Evolutionary conservation across 1,139 yeast species (phyloP).

Genomic region (Kluyveromyces sp.): DNA sequence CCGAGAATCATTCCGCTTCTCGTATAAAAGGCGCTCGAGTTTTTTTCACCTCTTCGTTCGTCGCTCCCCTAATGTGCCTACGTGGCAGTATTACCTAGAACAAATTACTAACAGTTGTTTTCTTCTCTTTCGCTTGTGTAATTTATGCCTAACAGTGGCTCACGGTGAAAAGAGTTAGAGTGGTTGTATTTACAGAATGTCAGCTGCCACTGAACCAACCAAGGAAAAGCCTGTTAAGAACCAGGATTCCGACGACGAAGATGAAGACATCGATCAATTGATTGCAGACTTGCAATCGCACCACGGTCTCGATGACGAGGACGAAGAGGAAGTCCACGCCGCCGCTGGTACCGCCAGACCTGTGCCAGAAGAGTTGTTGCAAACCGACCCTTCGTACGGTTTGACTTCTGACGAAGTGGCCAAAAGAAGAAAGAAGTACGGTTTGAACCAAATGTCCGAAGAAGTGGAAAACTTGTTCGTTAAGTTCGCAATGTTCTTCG

Average conservation of each 20-base stretch:
- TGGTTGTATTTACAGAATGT: constrained; percentile 15
- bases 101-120: neutral
- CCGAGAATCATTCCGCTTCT: neutral
- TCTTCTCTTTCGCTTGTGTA: neutral
- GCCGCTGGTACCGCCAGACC: constrained; percentile 46
- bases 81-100: too few species aligned
- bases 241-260: constrained; percentile 59
- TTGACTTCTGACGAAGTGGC: constrained; percentile 72
- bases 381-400: constrained; percentile 82
- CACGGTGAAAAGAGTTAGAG: too few species aligned
- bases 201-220: constrained; percentile 33
- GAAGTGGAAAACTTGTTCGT: constrained; percentile 77
- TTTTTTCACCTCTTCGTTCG: too few species aligned
- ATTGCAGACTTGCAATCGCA: constrained; percentile 85
- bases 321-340: constrained; percentile 34
- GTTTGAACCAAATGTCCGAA: constrained; percentile 92
- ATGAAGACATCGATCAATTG: constrained; percentile 83
- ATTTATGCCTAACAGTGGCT: neutral
- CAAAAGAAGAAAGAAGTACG: constrained; percentile 88
- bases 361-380: constrained; percentile 83
- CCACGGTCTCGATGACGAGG: constrained; percentile 57
- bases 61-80: too few species aligned
- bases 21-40: too few species aligned
- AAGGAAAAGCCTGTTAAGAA: constrained; percentile 33
- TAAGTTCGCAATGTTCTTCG: constrained; percentile 87